phyloP scores from a whole-genome alignment of 164 flowering plant genomes.

The Tinospora cordifolia region DNA sequence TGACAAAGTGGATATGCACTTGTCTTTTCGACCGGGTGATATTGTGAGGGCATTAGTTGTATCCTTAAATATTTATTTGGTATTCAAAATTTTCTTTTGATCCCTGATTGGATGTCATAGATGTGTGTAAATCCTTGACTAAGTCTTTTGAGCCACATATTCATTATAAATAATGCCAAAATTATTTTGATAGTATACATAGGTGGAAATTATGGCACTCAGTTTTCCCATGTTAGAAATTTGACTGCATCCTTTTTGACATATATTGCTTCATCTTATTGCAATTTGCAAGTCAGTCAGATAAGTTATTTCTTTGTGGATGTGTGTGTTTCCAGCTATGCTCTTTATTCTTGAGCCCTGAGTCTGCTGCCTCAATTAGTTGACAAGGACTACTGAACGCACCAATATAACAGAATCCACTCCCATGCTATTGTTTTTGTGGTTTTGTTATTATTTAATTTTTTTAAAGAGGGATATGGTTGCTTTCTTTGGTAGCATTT shows the following conservation, averaged over 20 bases:
- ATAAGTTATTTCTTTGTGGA: neutral
- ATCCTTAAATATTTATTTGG: conserved; percentile 35
- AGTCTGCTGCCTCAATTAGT: neutral
- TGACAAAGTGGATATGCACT: conserved; percentile 96
- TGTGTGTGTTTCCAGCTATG: neutral
- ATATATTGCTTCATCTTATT: neutral
- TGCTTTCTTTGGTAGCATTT: neutral
- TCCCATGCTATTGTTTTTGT: neutral
- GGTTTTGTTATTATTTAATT: too few relatives aligned
- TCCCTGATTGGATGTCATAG: neutral
- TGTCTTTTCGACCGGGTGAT: conserved; percentile 86
- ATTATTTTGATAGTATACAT: too few relatives aligned
- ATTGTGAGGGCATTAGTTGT: conserved; percentile 84
- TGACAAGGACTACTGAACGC: neutral
- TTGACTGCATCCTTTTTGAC: neutral
- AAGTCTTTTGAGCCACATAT: neutral
- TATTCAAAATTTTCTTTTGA: neutral
- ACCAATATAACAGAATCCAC: neutral
- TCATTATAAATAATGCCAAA: neutral
- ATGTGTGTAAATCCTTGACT: neutral
- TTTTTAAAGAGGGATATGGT: neutral
- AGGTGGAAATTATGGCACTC: neutral
- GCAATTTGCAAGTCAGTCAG: neutral
- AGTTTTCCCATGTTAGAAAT: neutral
- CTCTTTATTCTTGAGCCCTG: neutral